Percentiles rank a stretch among this genome's conserved stretches.
Conservation (phyloP, 1,284 basidiomycete genomes). For the Kalmanozyma brasiliensis region DNA sequence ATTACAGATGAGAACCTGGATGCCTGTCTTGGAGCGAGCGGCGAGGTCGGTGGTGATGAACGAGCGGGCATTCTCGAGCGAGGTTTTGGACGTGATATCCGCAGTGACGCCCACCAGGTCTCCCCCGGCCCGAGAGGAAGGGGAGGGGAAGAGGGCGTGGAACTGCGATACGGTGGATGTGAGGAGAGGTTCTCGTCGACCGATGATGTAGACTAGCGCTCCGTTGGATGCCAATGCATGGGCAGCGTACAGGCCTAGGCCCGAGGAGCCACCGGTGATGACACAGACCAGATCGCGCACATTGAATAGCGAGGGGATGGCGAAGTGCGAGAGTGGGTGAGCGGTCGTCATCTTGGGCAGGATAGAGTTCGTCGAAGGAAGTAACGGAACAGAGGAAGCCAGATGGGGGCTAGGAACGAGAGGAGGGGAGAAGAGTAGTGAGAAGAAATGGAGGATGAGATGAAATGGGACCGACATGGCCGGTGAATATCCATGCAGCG, state of each 20-base stretch:
- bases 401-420: not conserved
- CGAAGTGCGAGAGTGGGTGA: slow-evolving; percentile 22
- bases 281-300: slow-evolving; percentile 27
- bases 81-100: slow-evolving; percentile 42
- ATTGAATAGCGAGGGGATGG: slow-evolving; percentile 26
- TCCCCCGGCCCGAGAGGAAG: slow-evolving; percentile 1
- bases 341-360: slow-evolving; percentile 5
- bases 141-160: slow-evolving; percentile 5
- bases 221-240: slow-evolving; percentile 50
- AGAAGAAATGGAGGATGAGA: no score
- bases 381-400: not conserved
- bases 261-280: slow-evolving; percentile 46
- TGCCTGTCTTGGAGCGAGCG: slow-evolving; percentile 5
- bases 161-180: slow-evolving; percentile 21
- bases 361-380: not conserved
- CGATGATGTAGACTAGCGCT: slow-evolving; percentile 49
- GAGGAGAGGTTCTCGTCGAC: slow-evolving; percentile 28
- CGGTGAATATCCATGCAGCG: no score
- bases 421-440: no score
- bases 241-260: slow-evolving; percentile 47
- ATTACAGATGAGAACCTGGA: slow-evolving; percentile 45
- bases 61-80: slow-evolving; percentile 15
- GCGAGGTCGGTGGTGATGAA: slow-evolving; percentile 21
- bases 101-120: slow-evolving; percentile 25
- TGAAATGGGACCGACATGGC: no score